These are phyloP conservation scores for Solanum pennellii DNA, from an alignment of 257 asterid species.

Conservation along the genomic window DNA sequence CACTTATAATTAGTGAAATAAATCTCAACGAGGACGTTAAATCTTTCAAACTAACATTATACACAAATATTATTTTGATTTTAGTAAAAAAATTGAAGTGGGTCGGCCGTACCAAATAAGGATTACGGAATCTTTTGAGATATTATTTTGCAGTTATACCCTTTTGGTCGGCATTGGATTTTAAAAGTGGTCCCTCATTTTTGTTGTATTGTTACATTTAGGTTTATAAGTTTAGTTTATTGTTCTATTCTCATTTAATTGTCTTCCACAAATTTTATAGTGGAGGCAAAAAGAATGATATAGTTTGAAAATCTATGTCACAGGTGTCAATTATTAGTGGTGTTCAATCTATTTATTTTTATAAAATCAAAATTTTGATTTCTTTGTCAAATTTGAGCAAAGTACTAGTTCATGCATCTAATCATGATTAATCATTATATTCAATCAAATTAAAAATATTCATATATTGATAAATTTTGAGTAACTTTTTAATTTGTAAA, in stretches of 20 bases:
- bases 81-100: background rate
- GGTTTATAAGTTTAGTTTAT: background rate
- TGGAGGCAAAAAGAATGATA: background rate
- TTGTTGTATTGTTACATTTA: background rate
- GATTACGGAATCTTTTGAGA: background rate
- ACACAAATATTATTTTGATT: too few relatives aligned
- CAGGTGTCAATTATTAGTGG: background rate
- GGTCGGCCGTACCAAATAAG: conserved; percentile 2
- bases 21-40: background rate
- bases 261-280: background rate
- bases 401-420: background rate
- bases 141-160: background rate
- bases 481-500: background rate
- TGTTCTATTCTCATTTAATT: background rate
- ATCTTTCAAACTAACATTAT: background rate
- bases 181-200: background rate
- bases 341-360: background rate
- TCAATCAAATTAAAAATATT: background rate
- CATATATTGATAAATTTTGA: background rate
- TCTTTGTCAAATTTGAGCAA: background rate
- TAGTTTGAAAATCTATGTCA: background rate
- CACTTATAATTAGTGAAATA: fast-evolving
- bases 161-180: background rate
- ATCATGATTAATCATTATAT: background rate
- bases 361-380: background rate